Percentiles rank a stretch among this genome's conserved stretches.
Evolutionary conservation across 495 filamentous ascomycete species (phyloP).

Genomic region (Talaromyces borbonicus): DNA sequence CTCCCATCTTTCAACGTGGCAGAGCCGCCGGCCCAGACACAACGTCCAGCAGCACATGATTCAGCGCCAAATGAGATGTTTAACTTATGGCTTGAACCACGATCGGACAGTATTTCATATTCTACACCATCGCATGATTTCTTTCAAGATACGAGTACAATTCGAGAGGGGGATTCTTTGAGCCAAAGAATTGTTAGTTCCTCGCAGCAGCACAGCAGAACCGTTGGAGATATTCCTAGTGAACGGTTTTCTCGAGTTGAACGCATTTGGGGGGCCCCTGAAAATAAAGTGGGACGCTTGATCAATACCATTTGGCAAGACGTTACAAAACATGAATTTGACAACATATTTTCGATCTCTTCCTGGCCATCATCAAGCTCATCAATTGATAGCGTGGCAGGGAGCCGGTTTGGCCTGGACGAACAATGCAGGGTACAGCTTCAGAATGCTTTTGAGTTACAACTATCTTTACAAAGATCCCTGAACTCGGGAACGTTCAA

Average conservation of each 20-base stretch:
- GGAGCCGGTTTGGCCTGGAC: slow-evolving; percentile 37
- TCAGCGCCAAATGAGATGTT: slow-evolving; percentile 26
- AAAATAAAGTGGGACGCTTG: slow-evolving; percentile 32
- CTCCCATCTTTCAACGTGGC: slow-evolving; percentile 12
- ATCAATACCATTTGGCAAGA: slow-evolving; percentile 42
- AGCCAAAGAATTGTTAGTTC: slow-evolving; percentile 18
- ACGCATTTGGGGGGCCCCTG: slow-evolving; percentile 37
- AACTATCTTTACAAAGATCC: background rate
- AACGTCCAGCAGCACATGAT: slow-evolving; percentile 19
- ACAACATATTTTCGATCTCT: slow-evolving; percentile 36
- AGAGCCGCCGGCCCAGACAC: slow-evolving; percentile 13
- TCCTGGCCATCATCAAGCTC: slow-evolving; percentile 14
- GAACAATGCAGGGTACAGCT: slow-evolving; percentile 39
- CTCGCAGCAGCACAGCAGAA: slow-evolving; percentile 22
- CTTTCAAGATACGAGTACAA: slow-evolving; percentile 21
- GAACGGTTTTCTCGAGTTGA: slow-evolving; percentile 42
- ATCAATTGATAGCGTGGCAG: slow-evolving; percentile 8
- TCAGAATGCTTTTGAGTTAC: slow-evolving; percentile 24
- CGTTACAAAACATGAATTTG: slow-evolving; percentile 27
- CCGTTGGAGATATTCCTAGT: slow-evolving; percentile 30
- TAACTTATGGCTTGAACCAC: slow-evolving; percentile 33
- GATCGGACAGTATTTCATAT: slow-evolving; percentile 27
- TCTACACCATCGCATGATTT: slow-evolving; percentile 23
- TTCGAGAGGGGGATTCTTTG: slow-evolving; percentile 18
- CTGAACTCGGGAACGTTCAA: background rate